A percentile compares a stretch with the other conserved stretches of the same genome.
Conservation (phyloP, 169 alveolate species). For the Besnoitia besnoiti region DNA sequence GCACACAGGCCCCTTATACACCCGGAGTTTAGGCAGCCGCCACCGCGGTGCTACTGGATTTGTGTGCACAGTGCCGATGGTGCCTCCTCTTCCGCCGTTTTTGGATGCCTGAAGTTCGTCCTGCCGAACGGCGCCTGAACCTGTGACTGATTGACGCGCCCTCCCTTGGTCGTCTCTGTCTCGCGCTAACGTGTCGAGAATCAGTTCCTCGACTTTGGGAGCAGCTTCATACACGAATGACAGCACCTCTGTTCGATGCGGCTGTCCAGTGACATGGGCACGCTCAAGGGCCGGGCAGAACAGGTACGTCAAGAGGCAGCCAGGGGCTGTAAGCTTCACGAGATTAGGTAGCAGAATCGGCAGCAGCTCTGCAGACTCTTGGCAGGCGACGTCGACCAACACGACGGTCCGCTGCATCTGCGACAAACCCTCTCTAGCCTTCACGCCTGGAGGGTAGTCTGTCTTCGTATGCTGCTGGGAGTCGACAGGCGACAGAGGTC, state of each 20-base stretch:
- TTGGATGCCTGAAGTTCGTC: background rate
- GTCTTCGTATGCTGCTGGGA: too few species aligned
- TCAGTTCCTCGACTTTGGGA: background rate
- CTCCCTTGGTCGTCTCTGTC: background rate
- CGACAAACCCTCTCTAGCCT: too few species aligned
- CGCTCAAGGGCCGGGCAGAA: background rate
- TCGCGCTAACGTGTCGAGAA: background rate
- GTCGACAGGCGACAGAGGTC: too few species aligned
- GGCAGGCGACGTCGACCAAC: too few species aligned
- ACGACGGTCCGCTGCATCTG: too few species aligned
- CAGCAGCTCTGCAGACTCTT: too few species aligned
- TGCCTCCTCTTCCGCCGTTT: background rate
- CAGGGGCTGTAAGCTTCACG: background rate
- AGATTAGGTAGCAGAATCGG: background rate
- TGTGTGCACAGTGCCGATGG: background rate
- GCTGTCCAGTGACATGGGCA: background rate
- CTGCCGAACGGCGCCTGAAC: background rate
- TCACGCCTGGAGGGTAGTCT: too few species aligned
- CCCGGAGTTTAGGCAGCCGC: background rate
- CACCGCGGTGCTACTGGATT: background rate
- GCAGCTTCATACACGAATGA: background rate
- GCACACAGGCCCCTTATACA: conserved; percentile 10
- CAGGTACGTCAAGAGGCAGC: background rate
- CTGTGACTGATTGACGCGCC: background rate
- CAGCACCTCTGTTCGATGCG: background rate